Evolutionary conservation across 176 grass and related monocot genomes (phyloP).

Genomic region (Sorghum bicolor): DNA sequence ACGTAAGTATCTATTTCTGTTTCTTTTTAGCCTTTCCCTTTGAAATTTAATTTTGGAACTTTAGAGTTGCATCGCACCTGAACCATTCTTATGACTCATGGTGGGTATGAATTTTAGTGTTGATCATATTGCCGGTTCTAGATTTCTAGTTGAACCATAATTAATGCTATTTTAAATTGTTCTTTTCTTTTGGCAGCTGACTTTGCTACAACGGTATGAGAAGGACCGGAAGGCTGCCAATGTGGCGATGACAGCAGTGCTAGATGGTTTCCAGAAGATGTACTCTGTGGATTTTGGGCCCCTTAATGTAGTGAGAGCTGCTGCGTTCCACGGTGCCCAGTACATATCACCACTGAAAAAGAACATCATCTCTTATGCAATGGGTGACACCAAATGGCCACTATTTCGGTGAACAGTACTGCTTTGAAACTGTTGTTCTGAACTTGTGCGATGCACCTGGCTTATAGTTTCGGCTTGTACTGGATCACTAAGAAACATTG

Average conservation of each 20-base stretch:
- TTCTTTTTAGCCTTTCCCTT: background rate
- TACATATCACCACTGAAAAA: conserved; percentile 76
- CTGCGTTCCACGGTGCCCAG: conserved; percentile 79
- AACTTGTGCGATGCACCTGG: background rate
- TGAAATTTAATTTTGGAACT: background rate
- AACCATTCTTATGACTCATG: background rate
- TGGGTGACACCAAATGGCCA: conserved; percentile 66
- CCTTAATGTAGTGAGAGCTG: conserved; percentile 72
- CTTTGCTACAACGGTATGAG: conserved; percentile 70
- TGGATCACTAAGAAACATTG: background rate
- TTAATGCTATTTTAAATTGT: background rate
- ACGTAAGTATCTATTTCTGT: conserved; percentile 46
- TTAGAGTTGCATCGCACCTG: background rate
- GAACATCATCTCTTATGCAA: conserved; percentile 85
- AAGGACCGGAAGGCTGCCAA: conserved; percentile 68
- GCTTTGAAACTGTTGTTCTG: background rate
- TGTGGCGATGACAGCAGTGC: conserved; percentile 69
- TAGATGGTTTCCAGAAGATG: conserved; percentile 91
- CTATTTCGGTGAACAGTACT: conserved; percentile 43
- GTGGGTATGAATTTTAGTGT: background rate
- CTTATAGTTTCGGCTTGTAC: conserved; percentile 1
- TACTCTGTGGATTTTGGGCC: conserved; percentile 85
- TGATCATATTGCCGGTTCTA: background rate
- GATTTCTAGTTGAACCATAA: background rate
- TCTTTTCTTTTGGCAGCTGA: conserved; percentile 35